Conservation (phyloP, 768 basidiomycete genomes). For the Russula griseocarnosa region DNA sequence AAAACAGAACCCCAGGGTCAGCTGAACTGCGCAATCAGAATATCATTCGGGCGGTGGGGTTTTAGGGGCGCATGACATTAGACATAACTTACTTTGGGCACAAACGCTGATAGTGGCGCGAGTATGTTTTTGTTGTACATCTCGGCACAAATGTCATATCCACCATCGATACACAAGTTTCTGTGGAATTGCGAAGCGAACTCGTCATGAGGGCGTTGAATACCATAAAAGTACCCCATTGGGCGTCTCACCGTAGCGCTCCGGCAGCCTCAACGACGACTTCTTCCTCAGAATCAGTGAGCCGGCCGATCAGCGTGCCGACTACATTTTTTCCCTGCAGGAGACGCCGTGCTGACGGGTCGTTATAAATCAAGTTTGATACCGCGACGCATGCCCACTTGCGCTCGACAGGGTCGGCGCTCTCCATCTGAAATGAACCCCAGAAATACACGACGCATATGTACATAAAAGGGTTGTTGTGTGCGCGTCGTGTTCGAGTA, state of each 20-base stretch:
- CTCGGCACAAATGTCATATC: constrained; percentile 91
- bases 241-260: constrained; percentile 62
- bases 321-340: constrained; percentile 91
- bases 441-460: no score
- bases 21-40: neutral
- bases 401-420: constrained; percentile 71
- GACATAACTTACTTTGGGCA: constrained; percentile 59
- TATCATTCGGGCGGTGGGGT: neutral
- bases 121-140: constrained; percentile 97
- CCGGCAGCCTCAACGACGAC: constrained; percentile 88
- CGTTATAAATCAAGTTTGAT: constrained; percentile 93
- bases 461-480: neutral
- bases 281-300: constrained; percentile 87
- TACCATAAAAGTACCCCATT: neutral
- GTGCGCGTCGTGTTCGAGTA: no score
- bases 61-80: neutral
- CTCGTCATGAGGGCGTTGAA: neutral
- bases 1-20: neutral
- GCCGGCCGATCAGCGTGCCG: constrained; percentile 76
- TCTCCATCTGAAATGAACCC: constrained; percentile 54
- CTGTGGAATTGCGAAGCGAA: constrained; percentile 39
- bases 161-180: constrained; percentile 92
- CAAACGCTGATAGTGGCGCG: constrained; percentile 65
- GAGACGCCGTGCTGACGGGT: constrained; percentile 84
- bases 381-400: constrained; percentile 97